Conservation (phyloP, 2,329 filamentous ascomycete genomes). For the Exophiala viscosa region DNA sequence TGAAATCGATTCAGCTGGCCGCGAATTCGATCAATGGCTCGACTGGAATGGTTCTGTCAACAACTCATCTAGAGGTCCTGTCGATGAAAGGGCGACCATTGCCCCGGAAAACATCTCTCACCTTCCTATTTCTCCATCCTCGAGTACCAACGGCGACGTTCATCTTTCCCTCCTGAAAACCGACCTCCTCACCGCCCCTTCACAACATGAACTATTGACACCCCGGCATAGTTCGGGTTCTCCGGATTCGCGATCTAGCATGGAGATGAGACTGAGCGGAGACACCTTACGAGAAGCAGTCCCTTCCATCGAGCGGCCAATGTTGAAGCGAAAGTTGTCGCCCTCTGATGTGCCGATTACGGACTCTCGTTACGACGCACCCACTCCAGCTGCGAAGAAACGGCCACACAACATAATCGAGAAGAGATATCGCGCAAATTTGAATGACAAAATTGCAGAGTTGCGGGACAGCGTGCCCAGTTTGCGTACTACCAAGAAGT, state of each 20-base stretch:
- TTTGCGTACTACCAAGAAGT: conserved; percentile 74
- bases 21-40: conserved; percentile 29
- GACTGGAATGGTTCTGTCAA: conserved; percentile 26
- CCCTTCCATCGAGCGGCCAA: conserved; percentile 15
- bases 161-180: conserved; percentile 12
- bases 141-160: conserved; percentile 26
- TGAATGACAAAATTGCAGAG: conserved; percentile 95
- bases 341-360: conserved; percentile 52
- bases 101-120: conserved; percentile 4
- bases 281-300: conserved; percentile 25
- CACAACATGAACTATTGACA: conserved; percentile 25
- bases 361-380: conserved; percentile 61
- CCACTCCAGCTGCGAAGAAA: conserved; percentile 65
- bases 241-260: conserved; percentile 23
- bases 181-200: conserved; percentile 26
- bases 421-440: conserved; percentile 90
- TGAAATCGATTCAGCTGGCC: conserved; percentile 21
- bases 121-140: conserved; percentile 28
- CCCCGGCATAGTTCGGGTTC: conserved; percentile 29
- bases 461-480: conserved; percentile 88
- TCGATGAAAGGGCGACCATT: conserved; percentile 3
- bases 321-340: conserved; percentile 68
- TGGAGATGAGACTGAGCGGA: conserved; percentile 27
- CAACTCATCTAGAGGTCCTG: conserved; percentile 2
- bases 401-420: conserved; percentile 98